Percentiles rank a stretch among this genome's conserved stretches.
Conservation (phyloP, 1,139 yeast species). For the Nadsonia commutata region DNA sequence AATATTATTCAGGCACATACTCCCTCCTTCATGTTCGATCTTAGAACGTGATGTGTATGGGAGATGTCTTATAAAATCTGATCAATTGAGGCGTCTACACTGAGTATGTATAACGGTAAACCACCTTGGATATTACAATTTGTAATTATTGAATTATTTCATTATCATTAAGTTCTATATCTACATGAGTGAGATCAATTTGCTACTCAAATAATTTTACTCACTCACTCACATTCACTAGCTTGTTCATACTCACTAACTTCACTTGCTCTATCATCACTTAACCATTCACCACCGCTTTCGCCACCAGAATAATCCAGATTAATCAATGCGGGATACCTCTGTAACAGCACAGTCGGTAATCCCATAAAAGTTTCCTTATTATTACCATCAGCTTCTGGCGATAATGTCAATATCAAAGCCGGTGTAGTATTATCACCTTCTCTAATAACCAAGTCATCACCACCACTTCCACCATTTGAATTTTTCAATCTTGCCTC, state of each 20-base stretch:
- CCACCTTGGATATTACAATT: too few species aligned
- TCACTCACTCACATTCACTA: neutral
- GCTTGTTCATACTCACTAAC: slow-evolving; percentile 8
- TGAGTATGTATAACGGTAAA: too few species aligned
- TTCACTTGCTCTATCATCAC: too few species aligned
- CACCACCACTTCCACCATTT: neutral
- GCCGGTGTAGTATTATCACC: slow-evolving; percentile 14
- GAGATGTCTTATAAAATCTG: too few species aligned
- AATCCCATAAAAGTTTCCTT: slow-evolving; percentile 5
- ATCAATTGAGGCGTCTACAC: too few species aligned
- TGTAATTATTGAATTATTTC: too few species aligned
- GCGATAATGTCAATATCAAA: slow-evolving; percentile 11
- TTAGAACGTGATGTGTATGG: too few species aligned
- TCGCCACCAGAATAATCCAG: slow-evolving; percentile 7
- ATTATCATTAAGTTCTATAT: too few species aligned
- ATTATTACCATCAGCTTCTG: slow-evolving; percentile 9
- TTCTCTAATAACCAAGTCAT: neutral
- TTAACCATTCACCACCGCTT: slow-evolving; percentile 1
- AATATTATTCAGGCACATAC: too few species aligned
- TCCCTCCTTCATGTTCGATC: too few species aligned
- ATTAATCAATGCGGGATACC: slow-evolving; percentile 13
- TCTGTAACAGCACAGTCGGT: slow-evolving; percentile 14
- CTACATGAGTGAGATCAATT: too few species aligned
- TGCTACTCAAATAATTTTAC: too few species aligned
- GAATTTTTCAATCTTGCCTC: slow-evolving; percentile 27